Evolutionary conservation across 768 basidiomycete genomes (phyloP).

Genomic region (Mrakia blollopis): DNA sequence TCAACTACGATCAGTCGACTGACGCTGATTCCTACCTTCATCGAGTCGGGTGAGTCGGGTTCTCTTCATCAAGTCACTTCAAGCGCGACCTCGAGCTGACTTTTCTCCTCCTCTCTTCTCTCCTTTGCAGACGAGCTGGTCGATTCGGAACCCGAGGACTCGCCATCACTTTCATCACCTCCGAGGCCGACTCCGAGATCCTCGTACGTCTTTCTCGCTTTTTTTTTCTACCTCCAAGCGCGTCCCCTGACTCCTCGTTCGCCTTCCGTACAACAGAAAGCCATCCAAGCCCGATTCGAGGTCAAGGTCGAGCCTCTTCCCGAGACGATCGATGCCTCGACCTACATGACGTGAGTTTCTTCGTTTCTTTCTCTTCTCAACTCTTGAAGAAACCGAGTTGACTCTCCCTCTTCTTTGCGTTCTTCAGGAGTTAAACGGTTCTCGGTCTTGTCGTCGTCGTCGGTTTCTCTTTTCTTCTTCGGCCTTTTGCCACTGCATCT

Average conservation of each 20-base stretch:
- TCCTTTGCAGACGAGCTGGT: conserved; percentile 76
- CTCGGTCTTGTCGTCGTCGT: not conserved
- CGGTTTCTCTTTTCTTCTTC: not conserved
- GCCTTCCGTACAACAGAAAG: conserved; percentile 51
- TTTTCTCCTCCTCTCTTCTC: not conserved
- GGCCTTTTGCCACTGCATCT: not conserved
- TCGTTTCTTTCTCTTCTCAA: not conserved
- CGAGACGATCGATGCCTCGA: conserved; percentile 29
- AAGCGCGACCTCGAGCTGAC: not conserved
- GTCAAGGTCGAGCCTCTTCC: conserved; percentile 85
- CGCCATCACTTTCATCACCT: conserved; percentile 92
- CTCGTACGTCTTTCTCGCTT: conserved; percentile 46
- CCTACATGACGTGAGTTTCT: conserved; percentile 25
- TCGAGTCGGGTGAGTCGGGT: conserved; percentile 71
- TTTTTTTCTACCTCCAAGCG: not conserved
- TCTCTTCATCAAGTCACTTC: conserved; percentile 24
- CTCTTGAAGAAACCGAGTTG: not conserved
- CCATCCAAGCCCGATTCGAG: conserved; percentile 94
- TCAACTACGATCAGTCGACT: conserved; percentile 96
- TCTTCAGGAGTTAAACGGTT: conserved; percentile 9
- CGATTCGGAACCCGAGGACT: conserved; percentile 99
- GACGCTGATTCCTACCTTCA: conserved; percentile 99
- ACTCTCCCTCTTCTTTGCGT: not conserved
- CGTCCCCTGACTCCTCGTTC: conserved; percentile 1
- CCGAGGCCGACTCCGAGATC: conserved; percentile 86